Evolutionary conservation across 2,329 filamentous ascomycete species (phyloP).

Genomic region (Talaromyces marneffei): DNA sequence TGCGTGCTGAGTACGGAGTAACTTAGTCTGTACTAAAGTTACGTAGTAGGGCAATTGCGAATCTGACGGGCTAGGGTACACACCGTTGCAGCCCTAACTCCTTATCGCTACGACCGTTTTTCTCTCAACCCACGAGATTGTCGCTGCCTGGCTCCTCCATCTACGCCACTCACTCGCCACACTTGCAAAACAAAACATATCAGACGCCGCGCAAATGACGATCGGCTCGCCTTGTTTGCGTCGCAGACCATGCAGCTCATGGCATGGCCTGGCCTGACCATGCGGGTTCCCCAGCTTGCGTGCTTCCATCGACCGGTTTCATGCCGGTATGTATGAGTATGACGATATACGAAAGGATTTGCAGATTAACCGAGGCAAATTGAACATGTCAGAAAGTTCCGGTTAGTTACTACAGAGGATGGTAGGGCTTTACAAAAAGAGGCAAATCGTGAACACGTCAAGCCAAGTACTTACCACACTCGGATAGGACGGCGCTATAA

Average conservation of each 20-base stretch:
- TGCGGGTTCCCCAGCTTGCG: background rate
- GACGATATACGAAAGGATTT: background rate
- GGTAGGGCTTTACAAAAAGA: too few relatives aligned
- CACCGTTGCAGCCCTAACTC: background rate
- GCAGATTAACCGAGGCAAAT: background rate
- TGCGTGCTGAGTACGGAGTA: too few relatives aligned
- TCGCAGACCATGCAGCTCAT: background rate
- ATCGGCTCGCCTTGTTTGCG: background rate
- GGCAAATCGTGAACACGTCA: background rate
- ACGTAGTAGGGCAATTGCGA: background rate
- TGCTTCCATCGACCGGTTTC: background rate
- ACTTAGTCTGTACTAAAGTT: background rate
- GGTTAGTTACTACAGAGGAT: too few relatives aligned
- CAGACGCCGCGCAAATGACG: background rate
- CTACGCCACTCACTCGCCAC: background rate
- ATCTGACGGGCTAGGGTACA: background rate
- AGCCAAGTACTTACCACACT: background rate
- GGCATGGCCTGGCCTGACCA: background rate
- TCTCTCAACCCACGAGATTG: background rate
- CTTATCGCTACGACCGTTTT: background rate
- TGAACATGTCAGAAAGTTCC: background rate
- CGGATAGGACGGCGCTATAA: background rate
- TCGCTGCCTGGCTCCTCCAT: background rate
- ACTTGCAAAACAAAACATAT: background rate
- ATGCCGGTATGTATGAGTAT: background rate